phyloP scores from a whole-genome alignment of 2,329 filamentous ascomycete species.

The Ceratocystis albifundus region DNA sequence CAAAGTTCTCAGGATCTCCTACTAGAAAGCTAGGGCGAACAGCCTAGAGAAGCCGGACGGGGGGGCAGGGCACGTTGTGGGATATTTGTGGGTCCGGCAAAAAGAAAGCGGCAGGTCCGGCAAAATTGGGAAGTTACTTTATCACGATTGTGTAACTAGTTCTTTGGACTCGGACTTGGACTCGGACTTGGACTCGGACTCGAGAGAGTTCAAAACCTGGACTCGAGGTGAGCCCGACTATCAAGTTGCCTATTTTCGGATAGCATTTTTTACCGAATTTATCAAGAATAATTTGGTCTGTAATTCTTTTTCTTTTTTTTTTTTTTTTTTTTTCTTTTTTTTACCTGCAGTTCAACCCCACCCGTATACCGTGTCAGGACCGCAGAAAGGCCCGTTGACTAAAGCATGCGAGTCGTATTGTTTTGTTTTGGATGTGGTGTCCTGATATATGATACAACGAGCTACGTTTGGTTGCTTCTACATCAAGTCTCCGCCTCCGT shows the following conservation, averaged over 20 bases:
- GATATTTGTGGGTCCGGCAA: slow-evolving; percentile 12
- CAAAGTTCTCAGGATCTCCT: neutral
- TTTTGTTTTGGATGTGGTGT: neutral
- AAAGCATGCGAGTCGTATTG: neutral
- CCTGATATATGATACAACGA: neutral
- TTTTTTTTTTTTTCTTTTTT: neutral
- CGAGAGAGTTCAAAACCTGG: neutral
- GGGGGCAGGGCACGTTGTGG: too few species aligned
- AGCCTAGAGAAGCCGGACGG: neutral
- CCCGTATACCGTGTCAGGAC: neutral
- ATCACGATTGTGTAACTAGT: neutral
- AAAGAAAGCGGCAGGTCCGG: neutral
- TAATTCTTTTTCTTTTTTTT: neutral
- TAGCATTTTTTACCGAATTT: too few species aligned
- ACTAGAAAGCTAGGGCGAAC: neutral
- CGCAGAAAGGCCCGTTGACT: neutral
- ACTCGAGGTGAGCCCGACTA: neutral
- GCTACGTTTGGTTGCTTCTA: too few species aligned
- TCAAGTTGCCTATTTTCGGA: too few species aligned
- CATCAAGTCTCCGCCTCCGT: too few species aligned
- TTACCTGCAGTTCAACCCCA: neutral
- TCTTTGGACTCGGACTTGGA: neutral
- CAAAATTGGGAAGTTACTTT: neutral
- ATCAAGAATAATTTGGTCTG: too few species aligned
- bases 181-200: neutral